Conservation (phyloP, 1,139 yeast species). For the Ogataea hybrid region DNA sequence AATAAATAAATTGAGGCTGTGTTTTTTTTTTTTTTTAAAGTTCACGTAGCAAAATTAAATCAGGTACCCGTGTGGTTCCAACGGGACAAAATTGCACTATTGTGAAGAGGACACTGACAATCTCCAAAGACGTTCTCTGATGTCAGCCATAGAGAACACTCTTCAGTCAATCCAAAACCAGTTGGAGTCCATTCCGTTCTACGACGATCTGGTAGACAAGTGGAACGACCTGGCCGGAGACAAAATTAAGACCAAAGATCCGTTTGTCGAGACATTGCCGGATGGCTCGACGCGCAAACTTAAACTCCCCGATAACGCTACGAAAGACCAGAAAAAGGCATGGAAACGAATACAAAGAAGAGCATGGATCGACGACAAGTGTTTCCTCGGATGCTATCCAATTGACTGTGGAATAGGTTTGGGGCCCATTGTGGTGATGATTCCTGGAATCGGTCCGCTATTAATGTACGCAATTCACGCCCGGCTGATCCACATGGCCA, state of each 20-base stretch:
- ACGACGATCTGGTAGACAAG: constrained; percentile 48
- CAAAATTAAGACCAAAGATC: constrained; percentile 60
- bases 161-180: constrained; percentile 25
- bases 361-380: constrained; percentile 86
- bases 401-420: constrained; percentile 76
- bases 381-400: constrained; percentile 77
- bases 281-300: constrained; percentile 53
- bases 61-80: neutral
- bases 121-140: neutral
- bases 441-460: constrained; percentile 82
- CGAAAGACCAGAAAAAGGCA: constrained; percentile 57
- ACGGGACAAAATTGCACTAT: neutral
- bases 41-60: neutral
- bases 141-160: constrained; percentile 10
- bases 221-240: constrained; percentile 69
- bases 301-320: constrained; percentile 56
- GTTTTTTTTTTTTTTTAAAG: neutral
- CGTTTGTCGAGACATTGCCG: constrained; percentile 54
- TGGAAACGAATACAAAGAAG: constrained; percentile 72
- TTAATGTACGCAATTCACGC: constrained; percentile 77
- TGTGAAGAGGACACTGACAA: neutral
- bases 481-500: constrained; percentile 59
- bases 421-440: constrained; percentile 62
- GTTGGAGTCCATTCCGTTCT: constrained; percentile 58
- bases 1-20: constrained; percentile 5